A percentile compares a stretch with the other conserved stretches of the same genome.
Conservation (phyloP, 108 stramenopile species). For the Bacterosira constricta region DNA sequence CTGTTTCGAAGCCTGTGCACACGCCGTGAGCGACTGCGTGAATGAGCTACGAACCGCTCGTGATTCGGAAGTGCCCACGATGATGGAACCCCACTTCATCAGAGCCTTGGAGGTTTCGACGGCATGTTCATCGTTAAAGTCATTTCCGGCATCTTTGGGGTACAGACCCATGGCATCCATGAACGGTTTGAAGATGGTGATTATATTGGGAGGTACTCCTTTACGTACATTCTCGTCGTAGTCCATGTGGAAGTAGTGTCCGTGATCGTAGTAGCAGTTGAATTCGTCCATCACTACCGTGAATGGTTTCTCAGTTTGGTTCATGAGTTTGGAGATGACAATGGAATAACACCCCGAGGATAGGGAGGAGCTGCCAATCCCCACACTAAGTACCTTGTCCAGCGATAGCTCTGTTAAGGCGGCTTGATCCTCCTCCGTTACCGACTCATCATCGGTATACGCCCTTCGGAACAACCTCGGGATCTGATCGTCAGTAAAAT, state of each 20-base stretch:
- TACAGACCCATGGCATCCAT: slow-evolving; percentile 73
- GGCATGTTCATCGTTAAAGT: slow-evolving; percentile 13
- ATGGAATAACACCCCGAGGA: slow-evolving; percentile 72
- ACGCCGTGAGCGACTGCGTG: slow-evolving; percentile 58
- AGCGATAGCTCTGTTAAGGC: slow-evolving; percentile 30
- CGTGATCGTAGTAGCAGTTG: slow-evolving; percentile 78
- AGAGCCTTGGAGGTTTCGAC: slow-evolving; percentile 7
- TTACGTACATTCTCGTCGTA: slow-evolving; percentile 69
- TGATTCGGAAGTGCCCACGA: slow-evolving; percentile 68
- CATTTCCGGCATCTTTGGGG: slow-evolving; percentile 43
- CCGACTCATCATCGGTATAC: slow-evolving; percentile 4
- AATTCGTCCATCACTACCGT: slow-evolving; percentile 79
- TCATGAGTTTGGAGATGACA: slow-evolving; percentile 67
- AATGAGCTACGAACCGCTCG: slow-evolving; percentile 59
- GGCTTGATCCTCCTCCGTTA: slow-evolving; percentile 6
- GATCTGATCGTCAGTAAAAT: slow-evolving; percentile 64
- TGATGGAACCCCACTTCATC: slow-evolving; percentile 73
- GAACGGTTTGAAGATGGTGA: slow-evolving; percentile 75
- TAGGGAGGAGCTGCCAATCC: slow-evolving; percentile 43
- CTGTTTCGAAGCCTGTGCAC: slow-evolving; percentile 27
- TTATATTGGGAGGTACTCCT: slow-evolving; percentile 68
- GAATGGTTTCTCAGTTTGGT: slow-evolving; percentile 72
- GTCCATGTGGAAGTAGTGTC: slow-evolving; percentile 83
- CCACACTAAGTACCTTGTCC: slow-evolving; percentile 60
- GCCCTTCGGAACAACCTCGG: slow-evolving; percentile 33